Base-by-base conservation (phyloP, 768 basidiomycete species). In the Leccinum sublutescens region DNA sequence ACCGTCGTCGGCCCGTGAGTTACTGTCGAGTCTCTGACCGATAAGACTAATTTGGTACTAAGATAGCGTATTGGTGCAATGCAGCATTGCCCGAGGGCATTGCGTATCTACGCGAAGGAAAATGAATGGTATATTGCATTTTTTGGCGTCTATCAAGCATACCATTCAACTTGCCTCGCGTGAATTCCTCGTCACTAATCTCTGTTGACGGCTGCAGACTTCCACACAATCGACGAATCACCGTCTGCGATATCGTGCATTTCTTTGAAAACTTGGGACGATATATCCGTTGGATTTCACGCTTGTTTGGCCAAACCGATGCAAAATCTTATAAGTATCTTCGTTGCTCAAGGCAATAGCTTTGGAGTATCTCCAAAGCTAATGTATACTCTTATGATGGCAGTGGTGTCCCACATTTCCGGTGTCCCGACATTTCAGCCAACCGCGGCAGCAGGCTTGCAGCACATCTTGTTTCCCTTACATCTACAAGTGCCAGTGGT, bases 81-180 rank as follows among this genome's bases (percentile, higher is more conserved):
- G 5, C 38, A 8, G 25, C 8, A 4, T 40, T 17, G 17, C 2
- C 49, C 49, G 34, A 3, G 47, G 31, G 27, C 15, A 5, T 17
- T 4, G 0, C 5, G 1, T 21, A 49, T 47, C 58, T 50, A 62
- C 50, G 19, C 1, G 6, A 27, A 52, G 33, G 57, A n/a, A n/a
- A 33, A 43, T 10, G 9, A 43, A 40, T 76, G 77, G 5, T 75
- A 76, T 50, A 62, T 65, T 6, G n/a, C 69, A 25, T 68, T 74
- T 2, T 80, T 74, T 57, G 78, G 79, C 10, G 74, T 78, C 19
- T 80, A 77, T 56, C 75, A 80, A 33, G 4, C 70, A 74, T 75
- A 70, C 34, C 10, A 14, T 15, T 8, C 27, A 29, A 8, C 27
- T 29, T 14, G 8, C 5, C 11, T 19, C 4, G 2, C 51, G 4